Conservation (phyloP, 2,329 filamentous ascomycete genomes). For the Aspergillus intermedius region DNA sequence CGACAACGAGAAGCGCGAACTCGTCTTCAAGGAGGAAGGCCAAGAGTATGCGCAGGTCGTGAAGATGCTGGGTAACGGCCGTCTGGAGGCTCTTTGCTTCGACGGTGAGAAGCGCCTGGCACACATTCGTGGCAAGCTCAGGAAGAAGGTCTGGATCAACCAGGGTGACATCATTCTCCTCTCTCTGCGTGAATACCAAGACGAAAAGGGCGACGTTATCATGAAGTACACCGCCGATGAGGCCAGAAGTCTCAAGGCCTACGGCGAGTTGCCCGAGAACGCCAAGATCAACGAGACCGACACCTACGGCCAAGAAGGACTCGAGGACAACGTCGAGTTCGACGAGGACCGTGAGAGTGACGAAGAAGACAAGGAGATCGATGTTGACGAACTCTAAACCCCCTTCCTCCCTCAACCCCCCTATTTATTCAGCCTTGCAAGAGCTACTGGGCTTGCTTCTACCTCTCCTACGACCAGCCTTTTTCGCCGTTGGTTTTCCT, state of each 20-base stretch:
- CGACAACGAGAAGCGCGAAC: conserved; percentile 97
- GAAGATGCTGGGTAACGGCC: conserved; percentile 95
- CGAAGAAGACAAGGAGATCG: conserved; percentile 70
- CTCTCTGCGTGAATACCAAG: conserved; percentile 85
- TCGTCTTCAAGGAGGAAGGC: conserved; percentile 98
- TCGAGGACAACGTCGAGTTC: conserved; percentile 98
- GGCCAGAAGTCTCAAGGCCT: conserved; percentile 89
- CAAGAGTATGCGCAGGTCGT: conserved; percentile 85
- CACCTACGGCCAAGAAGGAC: conserved; percentile 78
- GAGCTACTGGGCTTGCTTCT: conserved; percentile 16
- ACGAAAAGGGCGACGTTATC: conserved; percentile 88
- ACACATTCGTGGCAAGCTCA: conserved; percentile 88
- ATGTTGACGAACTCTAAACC: conserved; percentile 87
- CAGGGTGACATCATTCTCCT: conserved; percentile 90
- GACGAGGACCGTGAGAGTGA: conserved; percentile 73
- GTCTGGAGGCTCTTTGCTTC: conserved; percentile 89
- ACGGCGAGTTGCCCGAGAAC: conserved; percentile 92
- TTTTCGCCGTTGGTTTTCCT: conserved; percentile 1
- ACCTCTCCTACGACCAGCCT: conserved; percentile 11
- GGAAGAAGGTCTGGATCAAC: conserved; percentile 99
- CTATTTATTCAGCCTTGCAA: conserved; percentile 27
- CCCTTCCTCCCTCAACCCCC: conserved; percentile 8
- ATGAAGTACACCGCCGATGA: conserved; percentile 96
- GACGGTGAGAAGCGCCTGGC: conserved; percentile 82
- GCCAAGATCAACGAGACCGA: conserved; percentile 99